Base-by-base conservation (phyloP, 129 eudicot species). In the Apium graveolens region DNA sequence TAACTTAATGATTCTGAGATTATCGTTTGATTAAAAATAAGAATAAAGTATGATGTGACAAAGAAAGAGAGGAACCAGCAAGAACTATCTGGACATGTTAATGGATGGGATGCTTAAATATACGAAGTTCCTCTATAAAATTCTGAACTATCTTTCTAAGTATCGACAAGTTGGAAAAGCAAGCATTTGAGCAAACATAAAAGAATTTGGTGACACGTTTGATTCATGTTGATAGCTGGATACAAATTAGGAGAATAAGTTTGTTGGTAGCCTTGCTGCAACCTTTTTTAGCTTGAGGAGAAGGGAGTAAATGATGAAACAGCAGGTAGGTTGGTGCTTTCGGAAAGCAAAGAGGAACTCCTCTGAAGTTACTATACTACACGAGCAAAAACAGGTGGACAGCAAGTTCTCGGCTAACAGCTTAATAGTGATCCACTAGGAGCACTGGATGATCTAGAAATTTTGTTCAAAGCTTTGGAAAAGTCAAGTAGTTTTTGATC, bases 131-230 rank as follows among this genome's bases (percentile, higher is more conserved):
- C 97, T 46, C 81, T 87, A 72, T 85, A 88, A 55, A 91, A 76
- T 85, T 94, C 27, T 84, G 94, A 82, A 91, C 98, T 8, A 90
- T 94, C 46, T 94, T 97, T 78, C 91, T 97, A 32, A 91, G 98
- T 71, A 91, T 94, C 79, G 97, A 94, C 88, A 94, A 94, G 86
- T 79, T 94, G 70, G 98, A 94, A 83, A 94, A 94, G 81, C 93
- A 84, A 80, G 63, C 97, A 0, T 91, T 91, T 82, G 97, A 94
- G 74, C 98, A 89, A 2, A 38, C 41, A 38, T 38, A 38, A 38
- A 38, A 38, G 41, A 6, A 38, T 38, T 38, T 38, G 37, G 37
- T 35, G 37, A 35, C 37, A 35, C 37, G 3, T 3, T 35, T 3
- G 3, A 35, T 35, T 35, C 37, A 35, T 35, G 37, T 35, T 35